Percentiles rank a stretch among this genome's conserved stretches.
Conservation (phyloP, 495 filamentous ascomycete genomes). For the Hypoxylon perforatum region DNA sequence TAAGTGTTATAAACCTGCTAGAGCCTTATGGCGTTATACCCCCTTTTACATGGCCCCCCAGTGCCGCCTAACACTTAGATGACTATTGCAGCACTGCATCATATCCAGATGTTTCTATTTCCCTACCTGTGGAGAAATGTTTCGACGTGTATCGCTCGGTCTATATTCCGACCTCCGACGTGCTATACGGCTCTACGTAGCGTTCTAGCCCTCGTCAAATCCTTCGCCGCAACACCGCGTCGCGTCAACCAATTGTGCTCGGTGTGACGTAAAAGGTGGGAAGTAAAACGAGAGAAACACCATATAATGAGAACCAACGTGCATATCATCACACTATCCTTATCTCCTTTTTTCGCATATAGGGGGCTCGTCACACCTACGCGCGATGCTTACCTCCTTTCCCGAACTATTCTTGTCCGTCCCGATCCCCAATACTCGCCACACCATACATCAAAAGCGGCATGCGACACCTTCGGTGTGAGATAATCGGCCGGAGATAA, state of each 20-base stretch:
- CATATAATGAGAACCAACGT: background rate
- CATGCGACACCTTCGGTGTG: background rate
- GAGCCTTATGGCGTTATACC: background rate
- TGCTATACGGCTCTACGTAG: background rate
- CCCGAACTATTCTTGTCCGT: background rate
- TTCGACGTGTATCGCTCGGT: background rate
- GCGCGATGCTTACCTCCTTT: constrained; percentile 23
- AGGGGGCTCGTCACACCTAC: constrained; percentile 9
- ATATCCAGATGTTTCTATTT: background rate
- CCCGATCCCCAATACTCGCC: constrained; percentile 3
- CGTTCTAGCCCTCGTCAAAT: constrained; percentile 8
- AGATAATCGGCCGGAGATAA: constrained; percentile 19
- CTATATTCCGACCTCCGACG: background rate
- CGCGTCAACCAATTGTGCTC: constrained; percentile 17
- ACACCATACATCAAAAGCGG: background rate
- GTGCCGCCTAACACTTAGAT: background rate
- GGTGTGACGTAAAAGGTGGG: background rate
- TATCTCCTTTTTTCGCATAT: constrained; percentile 28
- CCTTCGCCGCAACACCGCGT: constrained; percentile 20
- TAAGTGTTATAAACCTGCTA: constrained; percentile 8
- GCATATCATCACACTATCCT: background rate
- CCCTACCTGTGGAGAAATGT: constrained; percentile 13
- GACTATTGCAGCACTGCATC: background rate
- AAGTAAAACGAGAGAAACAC: background rate
- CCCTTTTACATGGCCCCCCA: constrained; percentile 4